These are phyloP conservation scores for Lentinus tigrinus DNA, from an alignment of 768 basidiomycete species.

Conservation along the genomic window DNA sequence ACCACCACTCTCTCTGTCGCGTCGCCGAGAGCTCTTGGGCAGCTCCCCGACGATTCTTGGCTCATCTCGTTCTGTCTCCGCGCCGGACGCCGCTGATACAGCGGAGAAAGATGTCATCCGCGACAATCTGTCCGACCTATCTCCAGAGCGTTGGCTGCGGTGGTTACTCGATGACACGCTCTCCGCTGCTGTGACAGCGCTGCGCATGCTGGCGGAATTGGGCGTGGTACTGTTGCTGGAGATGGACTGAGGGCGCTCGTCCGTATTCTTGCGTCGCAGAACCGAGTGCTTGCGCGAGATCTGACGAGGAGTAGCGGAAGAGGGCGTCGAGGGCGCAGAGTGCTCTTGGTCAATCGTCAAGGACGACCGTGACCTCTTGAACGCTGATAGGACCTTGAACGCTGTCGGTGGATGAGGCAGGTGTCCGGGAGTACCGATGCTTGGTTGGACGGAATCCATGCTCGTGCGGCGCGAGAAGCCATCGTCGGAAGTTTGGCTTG, in stretches of 20 bases:
- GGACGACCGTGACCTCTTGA: constrained; percentile 65
- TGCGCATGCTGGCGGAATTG: constrained; percentile 54
- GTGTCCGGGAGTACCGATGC: constrained; percentile 46
- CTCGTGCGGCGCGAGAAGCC: constrained; percentile 43
- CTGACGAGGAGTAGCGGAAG: constrained; percentile 37
- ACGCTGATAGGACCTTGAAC: constrained; percentile 66
- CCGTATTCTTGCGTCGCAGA: constrained; percentile 35
- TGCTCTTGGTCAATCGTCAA: constrained; percentile 30
- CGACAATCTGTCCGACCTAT: constrained; percentile 34
- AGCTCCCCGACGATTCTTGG: constrained; percentile 38
- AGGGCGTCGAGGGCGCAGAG: constrained; percentile 14
- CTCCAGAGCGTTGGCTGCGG: constrained; percentile 20
- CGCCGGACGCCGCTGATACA: constrained; percentile 26
- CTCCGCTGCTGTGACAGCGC: constrained; percentile 50
- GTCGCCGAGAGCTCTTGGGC: constrained; percentile 28
- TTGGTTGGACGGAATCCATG: constrained; percentile 40
- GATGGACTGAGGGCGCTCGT: constrained; percentile 55
- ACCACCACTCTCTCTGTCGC: constrained; percentile 35
- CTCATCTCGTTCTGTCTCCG: constrained; percentile 25
- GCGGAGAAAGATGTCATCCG: constrained; percentile 34
- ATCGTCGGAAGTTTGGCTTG: constrained; percentile 53
- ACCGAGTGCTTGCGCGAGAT: constrained; percentile 34
- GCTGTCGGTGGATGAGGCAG: constrained; percentile 55
- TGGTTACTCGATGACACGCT: constrained; percentile 39
- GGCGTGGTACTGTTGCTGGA: constrained; percentile 58